Conservation (phyloP, 1,284 basidiomycete species). For the Athelia psychrophila region DNA sequence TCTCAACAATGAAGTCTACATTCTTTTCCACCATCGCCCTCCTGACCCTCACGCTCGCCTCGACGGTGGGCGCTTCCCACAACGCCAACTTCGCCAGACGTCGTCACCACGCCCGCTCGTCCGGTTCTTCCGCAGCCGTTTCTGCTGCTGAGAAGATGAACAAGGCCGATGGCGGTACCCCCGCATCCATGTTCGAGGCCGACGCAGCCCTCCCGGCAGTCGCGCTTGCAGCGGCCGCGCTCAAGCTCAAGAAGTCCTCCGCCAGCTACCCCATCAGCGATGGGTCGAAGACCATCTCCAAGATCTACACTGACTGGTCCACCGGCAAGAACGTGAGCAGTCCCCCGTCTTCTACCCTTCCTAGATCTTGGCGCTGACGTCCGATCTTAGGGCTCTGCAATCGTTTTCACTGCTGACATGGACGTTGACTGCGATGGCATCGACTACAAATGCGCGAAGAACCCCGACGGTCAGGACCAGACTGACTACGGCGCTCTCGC, state of each 20-base stretch:
- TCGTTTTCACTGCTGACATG: constrained; percentile 21
- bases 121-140: background rate
- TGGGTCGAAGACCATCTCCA: background rate
- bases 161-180: background rate
- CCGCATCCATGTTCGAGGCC: background rate
- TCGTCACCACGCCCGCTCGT: background rate
- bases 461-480: constrained; percentile 16
- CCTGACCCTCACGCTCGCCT: background rate
- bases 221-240: background rate
- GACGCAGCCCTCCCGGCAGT: background rate
- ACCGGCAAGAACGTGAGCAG: background rate
- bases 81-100: background rate
- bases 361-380: background rate
- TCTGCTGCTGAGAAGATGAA: background rate
- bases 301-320: background rate
- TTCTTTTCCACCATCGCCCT: background rate
- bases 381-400: background rate
- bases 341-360: background rate
- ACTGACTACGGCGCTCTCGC: constrained; percentile 21
- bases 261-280: background rate
- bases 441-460: constrained; percentile 8
- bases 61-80: background rate
- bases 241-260: background rate
- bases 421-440: constrained; percentile 22
- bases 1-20: background rate